Base-by-base conservation (phyloP, 202 grass and related monocot genomes). In the Panicum hallii region DNA sequence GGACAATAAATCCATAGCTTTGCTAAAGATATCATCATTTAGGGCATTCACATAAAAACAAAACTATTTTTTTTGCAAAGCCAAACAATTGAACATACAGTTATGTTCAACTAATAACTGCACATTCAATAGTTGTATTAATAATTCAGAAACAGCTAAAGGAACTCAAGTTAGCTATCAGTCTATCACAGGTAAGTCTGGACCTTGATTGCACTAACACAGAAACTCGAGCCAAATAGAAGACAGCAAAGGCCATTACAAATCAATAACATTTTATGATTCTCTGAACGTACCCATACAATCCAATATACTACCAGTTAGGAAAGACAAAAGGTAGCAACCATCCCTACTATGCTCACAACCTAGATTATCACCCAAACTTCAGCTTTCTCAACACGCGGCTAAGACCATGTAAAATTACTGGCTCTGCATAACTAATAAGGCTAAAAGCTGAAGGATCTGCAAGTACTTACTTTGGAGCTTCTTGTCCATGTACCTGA, bases 401-500 rank as follows among this genome's bases (percentile, higher is more conserved):
- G 36, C 36, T 38, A 38, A 38, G 36, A 38, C 36, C 36, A 38
- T 38, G 36, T 38, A 38, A 36, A 36, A 36, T 36, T 36, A 38
- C 36, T 38, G 3, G 44, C 6, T 74, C 17, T 20, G 42, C 20
- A 69, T 7, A 73, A 48, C 23, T 30, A 81, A 42, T 11, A 53
- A 20, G 17, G 66, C 5, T 6, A 44, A 36, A 50, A 28, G 69
- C 52, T 45, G 5, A 42, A 54, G 71, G 71, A 54, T 38, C 23
- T 48, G 1, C 20, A 26, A 82, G 45, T 36, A 88, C 91, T 95
- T 80, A 98, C 93, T 95, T 72, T 98, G 95, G 9, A 98, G 91
- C 83, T 92, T 92, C 89, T 98, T 98, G 93, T 98, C 95, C 95
- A 93, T 95, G 87, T 98, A 98, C 91, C 93, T 98, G 73, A 49